These are phyloP conservation scores for Solanum chilense DNA, from an alignment of 257 asterid species.

Conservation along the genomic window DNA sequence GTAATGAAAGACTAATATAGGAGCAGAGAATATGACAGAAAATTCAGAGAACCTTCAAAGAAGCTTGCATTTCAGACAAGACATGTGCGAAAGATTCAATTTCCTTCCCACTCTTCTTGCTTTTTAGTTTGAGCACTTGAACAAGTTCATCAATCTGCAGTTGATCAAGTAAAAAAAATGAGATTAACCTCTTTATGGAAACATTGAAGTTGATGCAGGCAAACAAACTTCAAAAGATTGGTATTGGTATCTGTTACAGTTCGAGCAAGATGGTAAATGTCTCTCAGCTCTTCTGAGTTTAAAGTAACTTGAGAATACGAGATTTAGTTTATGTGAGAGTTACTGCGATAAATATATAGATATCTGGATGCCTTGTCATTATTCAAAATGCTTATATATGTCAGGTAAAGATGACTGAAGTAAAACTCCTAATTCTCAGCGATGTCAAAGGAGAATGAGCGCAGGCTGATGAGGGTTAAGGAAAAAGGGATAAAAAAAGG, in stretches of 20 bases:
- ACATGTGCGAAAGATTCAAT: conserved; percentile 53
- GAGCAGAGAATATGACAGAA: neutral
- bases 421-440: neutral
- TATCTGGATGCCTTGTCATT: neutral
- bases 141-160: conserved; percentile 90
- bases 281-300: neutral
- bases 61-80: conserved; percentile 59
- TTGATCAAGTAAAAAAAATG: neutral
- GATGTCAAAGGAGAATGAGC: neutral
- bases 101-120: conserved; percentile 41
- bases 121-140: conserved; percentile 41
- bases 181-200: neutral
- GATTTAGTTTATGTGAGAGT: neutral
- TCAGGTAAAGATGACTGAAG: neutral
- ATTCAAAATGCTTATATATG: neutral
- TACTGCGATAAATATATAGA: neutral
- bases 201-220: neutral
- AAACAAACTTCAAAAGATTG: neutral
- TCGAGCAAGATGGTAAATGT: neutral
- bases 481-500: neutral
- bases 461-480: neutral
- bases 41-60: conserved; percentile 51
- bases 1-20: neutral
- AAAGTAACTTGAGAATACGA: neutral
- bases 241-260: neutral